Evolutionary conservation across 306 rosid genomes (phyloP).

Genomic region (Prunus padus): DNA sequence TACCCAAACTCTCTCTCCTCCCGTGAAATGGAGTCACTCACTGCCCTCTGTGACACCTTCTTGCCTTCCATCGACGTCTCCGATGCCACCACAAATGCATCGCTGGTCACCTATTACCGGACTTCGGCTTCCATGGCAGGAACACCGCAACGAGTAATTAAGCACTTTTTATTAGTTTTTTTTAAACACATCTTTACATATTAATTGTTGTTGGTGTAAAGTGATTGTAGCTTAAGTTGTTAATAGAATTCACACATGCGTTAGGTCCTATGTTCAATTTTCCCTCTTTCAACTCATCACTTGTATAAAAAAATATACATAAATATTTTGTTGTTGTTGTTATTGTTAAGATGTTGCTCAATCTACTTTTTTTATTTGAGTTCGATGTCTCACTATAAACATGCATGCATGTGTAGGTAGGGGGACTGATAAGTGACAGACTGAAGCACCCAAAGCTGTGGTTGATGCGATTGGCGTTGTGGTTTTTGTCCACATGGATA

Average conservation of each 20-base stretch:
- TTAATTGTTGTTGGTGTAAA: neutral
- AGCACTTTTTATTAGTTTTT: neutral
- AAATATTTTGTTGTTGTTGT: too few relatives aligned
- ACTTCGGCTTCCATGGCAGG: slow-evolving; percentile 67
- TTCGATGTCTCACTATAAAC: too few relatives aligned
- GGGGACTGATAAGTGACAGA: slow-evolving; percentile 39
- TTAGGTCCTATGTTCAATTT: neutral
- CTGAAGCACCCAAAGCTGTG: slow-evolving; percentile 54
- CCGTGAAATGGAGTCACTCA: slow-evolving; percentile 54
- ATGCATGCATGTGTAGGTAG: slow-evolving; percentile 44
- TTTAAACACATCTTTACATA: neutral
- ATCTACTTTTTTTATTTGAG: too few relatives aligned
- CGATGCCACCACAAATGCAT: slow-evolving; percentile 22
- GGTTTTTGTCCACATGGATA: slow-evolving; percentile 60
- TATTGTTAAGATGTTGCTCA: neutral
- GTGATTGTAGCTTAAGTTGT: neutral
- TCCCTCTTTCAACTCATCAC: neutral
- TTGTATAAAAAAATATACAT: too few relatives aligned
- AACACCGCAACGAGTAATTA: slow-evolving; percentile 49
- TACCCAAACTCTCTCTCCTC: slow-evolving; percentile 42
- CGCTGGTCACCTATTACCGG: slow-evolving; percentile 33
- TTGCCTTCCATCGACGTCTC: slow-evolving; percentile 49
- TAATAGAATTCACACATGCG: neutral
- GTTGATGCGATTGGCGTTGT: slow-evolving; percentile 36
- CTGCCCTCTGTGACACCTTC: slow-evolving; percentile 60